Evolutionary conservation across 352 stramenopile genomes (phyloP), one percentile per base, ranked within the genome.

Genomic region (Globisporangium perplexum): DNA sequence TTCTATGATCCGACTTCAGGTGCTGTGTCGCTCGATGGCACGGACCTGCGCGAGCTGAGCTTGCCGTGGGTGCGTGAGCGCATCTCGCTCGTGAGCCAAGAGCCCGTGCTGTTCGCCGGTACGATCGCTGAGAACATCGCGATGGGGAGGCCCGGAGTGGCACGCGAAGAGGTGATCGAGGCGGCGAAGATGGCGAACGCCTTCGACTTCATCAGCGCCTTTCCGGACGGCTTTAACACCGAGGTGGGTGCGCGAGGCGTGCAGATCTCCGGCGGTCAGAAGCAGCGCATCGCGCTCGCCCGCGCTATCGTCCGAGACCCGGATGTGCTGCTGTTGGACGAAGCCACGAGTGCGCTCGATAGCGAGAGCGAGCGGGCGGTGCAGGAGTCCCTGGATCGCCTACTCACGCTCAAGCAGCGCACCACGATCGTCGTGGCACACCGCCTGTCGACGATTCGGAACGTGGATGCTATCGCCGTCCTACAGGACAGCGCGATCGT

Each of bases 401-500:
- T 72, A 17, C 43, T 76, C 22, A 39, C 55, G 10, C 42, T 68
- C 26, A 63, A 68, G 44, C 44, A 59, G 31, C 73, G 72, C 12
- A 97, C 90, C 12, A 96, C 82, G 20, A 70, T 94, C 47, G 77
- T 93, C 45, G 62, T 97, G 53, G 87, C 93, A 1, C 91, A 98
- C 61, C 63, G 93, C 12, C 62, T 96, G 14, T 87, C 71, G 14
- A 97, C 86, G 6, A 83, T 97, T 44, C 65, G 68, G 22, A 86
- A 95, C 47, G 78, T 74, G 22, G 87, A 98, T 65, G 65, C 78
- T 20, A 97, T 98, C 42, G 75, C 86, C 44, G 86, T 98, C 12
- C 48, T 95, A 38, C 50, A 72, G 49, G 64, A 85, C 30, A 89
- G 90, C n/a, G 52, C 57, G 20, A 70, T 98, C 4, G 70, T 90